Evolutionary conservation across 1,284 basidiomycete genomes (phyloP).

Genomic region (Ganoderma resinaceum): DNA sequence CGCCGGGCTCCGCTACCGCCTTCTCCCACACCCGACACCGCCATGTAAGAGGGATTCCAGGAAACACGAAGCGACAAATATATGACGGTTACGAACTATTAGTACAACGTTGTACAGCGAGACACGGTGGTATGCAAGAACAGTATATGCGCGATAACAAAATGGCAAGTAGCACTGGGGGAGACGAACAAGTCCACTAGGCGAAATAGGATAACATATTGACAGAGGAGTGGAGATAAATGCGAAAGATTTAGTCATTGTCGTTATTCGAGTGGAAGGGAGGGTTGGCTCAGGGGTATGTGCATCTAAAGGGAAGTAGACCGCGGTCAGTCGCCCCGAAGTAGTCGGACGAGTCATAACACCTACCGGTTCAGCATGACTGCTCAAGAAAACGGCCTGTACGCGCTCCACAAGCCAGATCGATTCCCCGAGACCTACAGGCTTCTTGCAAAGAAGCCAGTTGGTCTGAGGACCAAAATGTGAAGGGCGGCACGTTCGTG

Average conservation of each 20-base stretch:
- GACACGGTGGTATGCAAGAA: neutral
- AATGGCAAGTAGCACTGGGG: neutral
- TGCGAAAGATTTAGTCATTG: neutral
- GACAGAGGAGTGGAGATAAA: neutral
- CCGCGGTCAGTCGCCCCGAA: neutral
- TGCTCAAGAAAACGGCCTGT: neutral
- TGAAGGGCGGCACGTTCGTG: constrained; percentile 48
- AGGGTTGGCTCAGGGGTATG: neutral
- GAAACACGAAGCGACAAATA: neutral
- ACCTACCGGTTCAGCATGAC: neutral
- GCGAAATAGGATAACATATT: constrained; percentile 2
- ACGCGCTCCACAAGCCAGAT: neutral
- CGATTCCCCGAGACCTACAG: constrained; percentile 32
- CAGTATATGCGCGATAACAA: constrained; percentile 10
- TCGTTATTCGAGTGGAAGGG: neutral
- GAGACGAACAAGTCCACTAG: neutral
- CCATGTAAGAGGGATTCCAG: neutral
- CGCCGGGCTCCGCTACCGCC: neutral
- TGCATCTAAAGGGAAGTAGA: neutral
- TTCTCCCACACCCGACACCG: neutral
- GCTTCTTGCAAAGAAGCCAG: constrained; percentile 39
- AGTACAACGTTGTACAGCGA: constrained; percentile 5
- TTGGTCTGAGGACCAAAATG: constrained; percentile 42
- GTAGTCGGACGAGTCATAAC: neutral
- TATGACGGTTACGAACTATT: constrained; percentile 7